phyloP scores from a whole-genome alignment of 1,139 yeast genomes.

The Geotrichum aggregatum region DNA sequence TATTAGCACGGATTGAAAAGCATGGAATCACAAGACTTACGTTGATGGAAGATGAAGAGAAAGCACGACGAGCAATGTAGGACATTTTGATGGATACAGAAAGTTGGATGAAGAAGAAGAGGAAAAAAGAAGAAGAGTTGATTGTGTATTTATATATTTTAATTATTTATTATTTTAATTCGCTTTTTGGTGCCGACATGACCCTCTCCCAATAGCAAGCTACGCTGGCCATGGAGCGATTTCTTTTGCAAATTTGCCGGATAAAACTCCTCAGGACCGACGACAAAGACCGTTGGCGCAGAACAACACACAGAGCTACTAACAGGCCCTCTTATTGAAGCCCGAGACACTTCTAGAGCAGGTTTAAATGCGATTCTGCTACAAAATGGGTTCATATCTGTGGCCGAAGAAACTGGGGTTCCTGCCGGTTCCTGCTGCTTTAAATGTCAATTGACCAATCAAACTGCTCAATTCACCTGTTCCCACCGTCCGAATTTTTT shows the following conservation, averaged over 20 bases:
- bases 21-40: constrained; percentile 15
- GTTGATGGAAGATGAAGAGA: constrained; percentile 26
- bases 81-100: constrained; percentile 18
- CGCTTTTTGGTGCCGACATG: not conserved
- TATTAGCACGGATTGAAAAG: not conserved
- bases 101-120: constrained; percentile 2
- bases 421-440: no score
- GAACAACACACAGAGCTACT: not conserved
- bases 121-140: constrained; percentile 1
- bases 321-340: not conserved
- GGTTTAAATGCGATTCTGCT: no score
- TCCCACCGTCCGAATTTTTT: not conserved
- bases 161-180: no score
- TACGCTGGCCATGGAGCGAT: not conserved
- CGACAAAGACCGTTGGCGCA: not conserved
- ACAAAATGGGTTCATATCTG: no score
- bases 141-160: constrained; percentile 2
- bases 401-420: no score
- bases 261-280: no score
- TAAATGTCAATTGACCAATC: constrained; percentile 11
- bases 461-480: not conserved
- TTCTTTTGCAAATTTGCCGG: not conserved
- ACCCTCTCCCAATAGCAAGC: not conserved
- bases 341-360: not conserved
- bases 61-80: constrained; percentile 26